Conservation (phyloP, 1,284 basidiomycete genomes). For the Schizophyllum commune region DNA sequence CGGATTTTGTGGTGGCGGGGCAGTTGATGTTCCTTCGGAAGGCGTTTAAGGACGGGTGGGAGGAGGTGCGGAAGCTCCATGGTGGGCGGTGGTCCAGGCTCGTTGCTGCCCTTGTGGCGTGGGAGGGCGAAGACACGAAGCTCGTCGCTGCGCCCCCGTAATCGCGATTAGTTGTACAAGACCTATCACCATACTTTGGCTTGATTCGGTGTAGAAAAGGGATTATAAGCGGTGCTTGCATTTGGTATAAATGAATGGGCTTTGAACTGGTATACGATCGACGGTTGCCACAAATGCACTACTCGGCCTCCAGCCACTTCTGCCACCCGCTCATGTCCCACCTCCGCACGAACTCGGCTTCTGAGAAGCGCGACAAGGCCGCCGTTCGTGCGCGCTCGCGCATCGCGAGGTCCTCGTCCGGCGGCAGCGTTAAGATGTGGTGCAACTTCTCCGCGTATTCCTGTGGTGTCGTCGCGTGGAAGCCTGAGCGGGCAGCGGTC, state of each 20-base stretch:
- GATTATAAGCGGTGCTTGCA: no score
- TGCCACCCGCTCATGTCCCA: conserved; percentile 66
- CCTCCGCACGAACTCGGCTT: conserved; percentile 67
- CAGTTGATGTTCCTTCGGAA: conserved; percentile 2
- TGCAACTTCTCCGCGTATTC: conserved; percentile 71
- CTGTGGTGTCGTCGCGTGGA: conserved; percentile 66
- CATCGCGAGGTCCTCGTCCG: conserved; percentile 50
- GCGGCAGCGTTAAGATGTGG: conserved; percentile 52
- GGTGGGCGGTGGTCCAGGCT: conserved; percentile 8
- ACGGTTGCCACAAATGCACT: neutral
- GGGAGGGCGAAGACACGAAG: no score
- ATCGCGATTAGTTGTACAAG: no score
- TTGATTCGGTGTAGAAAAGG: no score
- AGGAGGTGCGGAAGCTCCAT: conserved; percentile 5
- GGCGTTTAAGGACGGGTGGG: conserved; percentile 4
- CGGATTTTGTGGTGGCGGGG: conserved; percentile 25
- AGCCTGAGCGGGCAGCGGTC: conserved; percentile 40
- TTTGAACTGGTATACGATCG: neutral
- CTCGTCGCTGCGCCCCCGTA: no score
- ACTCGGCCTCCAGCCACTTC: conserved; percentile 18
- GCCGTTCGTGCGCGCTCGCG: conserved; percentile 61
- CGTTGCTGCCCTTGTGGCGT: neutral
- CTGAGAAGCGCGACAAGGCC: conserved; percentile 70
- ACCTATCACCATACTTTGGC: no score
- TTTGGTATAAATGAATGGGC: neutral